A percentile compares a stretch with the other conserved stretches of the same genome.
Evolutionary conservation across 176 grass and related monocot genomes (phyloP).

Genomic region (Phoenix roebelenii): DNA sequence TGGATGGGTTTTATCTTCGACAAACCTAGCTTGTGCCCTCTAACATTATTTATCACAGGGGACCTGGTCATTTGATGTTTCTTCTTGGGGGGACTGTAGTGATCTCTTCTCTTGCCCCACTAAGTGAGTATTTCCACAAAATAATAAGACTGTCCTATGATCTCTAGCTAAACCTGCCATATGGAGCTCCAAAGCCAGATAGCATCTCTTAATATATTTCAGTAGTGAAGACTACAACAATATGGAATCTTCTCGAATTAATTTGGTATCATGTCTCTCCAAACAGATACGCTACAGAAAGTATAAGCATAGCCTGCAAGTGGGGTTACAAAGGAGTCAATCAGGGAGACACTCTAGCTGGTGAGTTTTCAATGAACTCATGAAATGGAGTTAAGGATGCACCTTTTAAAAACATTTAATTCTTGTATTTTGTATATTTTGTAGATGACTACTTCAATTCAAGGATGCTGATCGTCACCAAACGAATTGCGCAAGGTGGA

Average conservation of each 20-base stretch:
- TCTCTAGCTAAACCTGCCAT: too few relatives aligned
- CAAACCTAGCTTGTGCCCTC: too few relatives aligned
- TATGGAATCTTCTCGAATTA: too few relatives aligned
- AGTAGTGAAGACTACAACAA: too few relatives aligned
- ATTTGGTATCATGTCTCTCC: neutral
- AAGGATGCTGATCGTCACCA: constrained; percentile 52
- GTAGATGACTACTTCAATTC: constrained; percentile 63
- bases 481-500: constrained; percentile 73
- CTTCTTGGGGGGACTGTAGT: constrained; percentile 55
- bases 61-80: constrained; percentile 41
- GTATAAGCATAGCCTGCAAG: constrained; percentile 75
- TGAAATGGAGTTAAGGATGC: too few relatives aligned
- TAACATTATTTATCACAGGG: constrained; percentile 21
- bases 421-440: neutral
- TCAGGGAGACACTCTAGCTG: constrained; percentile 45
- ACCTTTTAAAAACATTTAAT: too few relatives aligned
- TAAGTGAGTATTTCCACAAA: constrained; percentile 28
- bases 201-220: too few relatives aligned
- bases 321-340: constrained; percentile 46
- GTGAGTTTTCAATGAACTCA: constrained; percentile 18
- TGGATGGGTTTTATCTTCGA: too few relatives aligned
- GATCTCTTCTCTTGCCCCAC: constrained; percentile 61
- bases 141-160: neutral
- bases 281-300: constrained; percentile 67
- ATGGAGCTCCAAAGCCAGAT: too few relatives aligned